Percentiles rank a stretch among this genome's conserved stretches.
Conservation (phyloP, 108 stramenopile species). For the Bacterosira constricta region DNA sequence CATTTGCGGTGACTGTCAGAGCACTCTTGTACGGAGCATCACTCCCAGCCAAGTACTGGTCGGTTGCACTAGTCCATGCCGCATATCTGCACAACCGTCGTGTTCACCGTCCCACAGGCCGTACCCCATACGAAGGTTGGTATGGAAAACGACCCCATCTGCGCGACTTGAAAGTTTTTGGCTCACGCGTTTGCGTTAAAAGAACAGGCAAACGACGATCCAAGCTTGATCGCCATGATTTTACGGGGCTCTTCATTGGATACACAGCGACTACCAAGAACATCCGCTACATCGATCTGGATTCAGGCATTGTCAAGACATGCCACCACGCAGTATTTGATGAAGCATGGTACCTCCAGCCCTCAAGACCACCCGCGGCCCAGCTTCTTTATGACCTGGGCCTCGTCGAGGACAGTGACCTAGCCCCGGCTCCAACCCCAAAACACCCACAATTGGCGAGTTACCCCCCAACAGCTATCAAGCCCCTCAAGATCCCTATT, state of each 20-base stretch:
- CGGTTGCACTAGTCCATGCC: conserved; percentile 1
- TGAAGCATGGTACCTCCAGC: too few species aligned
- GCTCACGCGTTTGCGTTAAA: conserved; percentile 12
- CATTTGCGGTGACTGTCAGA: neutral
- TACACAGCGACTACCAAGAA: neutral
- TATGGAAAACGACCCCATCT: neutral
- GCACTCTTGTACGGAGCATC: conserved; percentile 9
- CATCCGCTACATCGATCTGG: neutral
- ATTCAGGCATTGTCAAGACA: neutral
- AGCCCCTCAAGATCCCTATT: too few species aligned
- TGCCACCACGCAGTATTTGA: neutral
- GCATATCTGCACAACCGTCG: conserved; percentile 19
- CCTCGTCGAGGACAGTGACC: neutral
- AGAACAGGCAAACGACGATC: neutral
- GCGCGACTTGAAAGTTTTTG: conserved; percentile 1
- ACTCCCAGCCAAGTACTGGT: neutral
- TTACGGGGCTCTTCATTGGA: neutral
- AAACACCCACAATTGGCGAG: neutral
- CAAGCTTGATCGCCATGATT: conserved; percentile 7
- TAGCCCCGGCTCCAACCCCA: neutral
- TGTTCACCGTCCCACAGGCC: neutral
- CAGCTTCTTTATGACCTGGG: neutral
- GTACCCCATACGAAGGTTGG: neutral
- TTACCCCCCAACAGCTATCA: too few species aligned
- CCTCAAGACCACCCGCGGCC: too few species aligned